Conservation (phyloP, 2,329 filamentous ascomycete species). For the Colletotrichum acutatum region DNA sequence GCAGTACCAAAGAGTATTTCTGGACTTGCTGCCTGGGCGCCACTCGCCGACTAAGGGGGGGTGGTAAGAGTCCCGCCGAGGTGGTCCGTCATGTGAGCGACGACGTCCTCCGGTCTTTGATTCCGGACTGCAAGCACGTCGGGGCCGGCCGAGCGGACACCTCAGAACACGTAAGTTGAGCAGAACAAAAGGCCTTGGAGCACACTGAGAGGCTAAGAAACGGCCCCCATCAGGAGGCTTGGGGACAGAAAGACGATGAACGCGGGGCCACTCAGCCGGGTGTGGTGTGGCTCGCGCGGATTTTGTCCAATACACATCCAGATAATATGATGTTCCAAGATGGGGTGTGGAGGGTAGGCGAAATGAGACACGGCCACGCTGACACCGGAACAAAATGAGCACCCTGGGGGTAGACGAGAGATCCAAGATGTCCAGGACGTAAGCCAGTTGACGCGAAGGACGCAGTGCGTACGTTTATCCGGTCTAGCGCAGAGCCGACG, state of each 20-base stretch:
- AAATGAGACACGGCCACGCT: slow-evolving; percentile 15
- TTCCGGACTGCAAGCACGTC: slow-evolving; percentile 7
- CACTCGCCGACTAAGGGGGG: neutral
- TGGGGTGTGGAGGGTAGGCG: neutral
- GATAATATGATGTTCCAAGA: slow-evolving; percentile 7
- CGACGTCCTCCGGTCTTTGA: slow-evolving; percentile 3
- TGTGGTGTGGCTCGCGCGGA: slow-evolving; percentile 1
- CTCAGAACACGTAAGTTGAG: slow-evolving; percentile 4
- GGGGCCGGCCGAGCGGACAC: slow-evolving; percentile 20
- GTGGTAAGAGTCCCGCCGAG: slow-evolving; percentile 23
- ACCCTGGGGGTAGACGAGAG: neutral
- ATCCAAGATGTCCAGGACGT: slow-evolving; percentile 4
- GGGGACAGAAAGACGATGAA: neutral
- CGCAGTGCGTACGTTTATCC: slow-evolving; percentile 3
- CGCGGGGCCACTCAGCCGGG: neutral
- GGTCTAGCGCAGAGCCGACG: slow-evolving; percentile 27
- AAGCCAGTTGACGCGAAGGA: slow-evolving; percentile 18
- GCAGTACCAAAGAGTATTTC: neutral
- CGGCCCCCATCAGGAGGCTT: slow-evolving; percentile 1
- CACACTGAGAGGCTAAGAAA: neutral
- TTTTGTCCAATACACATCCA: slow-evolving; percentile 16
- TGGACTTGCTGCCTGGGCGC: slow-evolving; percentile 3
- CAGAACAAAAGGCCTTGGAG: neutral
- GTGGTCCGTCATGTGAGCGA: slow-evolving; percentile 27
- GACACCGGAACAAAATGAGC: slow-evolving; percentile 4